Evolutionary conservation across 164 flowering plant species (phyloP).

Genomic region (Liriodendron chinense): DNA sequence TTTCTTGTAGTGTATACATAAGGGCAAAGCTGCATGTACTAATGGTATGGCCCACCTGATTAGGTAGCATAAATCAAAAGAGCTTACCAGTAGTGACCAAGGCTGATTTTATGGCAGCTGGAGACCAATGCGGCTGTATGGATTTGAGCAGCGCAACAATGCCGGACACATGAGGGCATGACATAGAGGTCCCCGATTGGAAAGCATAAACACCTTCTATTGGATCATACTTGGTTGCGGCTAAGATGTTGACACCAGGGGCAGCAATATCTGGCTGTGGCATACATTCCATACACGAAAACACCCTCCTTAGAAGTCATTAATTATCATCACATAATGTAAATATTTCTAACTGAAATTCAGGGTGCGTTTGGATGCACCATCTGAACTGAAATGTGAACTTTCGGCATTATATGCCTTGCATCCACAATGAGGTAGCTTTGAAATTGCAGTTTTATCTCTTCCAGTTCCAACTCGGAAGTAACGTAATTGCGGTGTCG

Average conservation of each 20-base stretch:
- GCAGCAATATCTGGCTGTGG: constrained; percentile 52
- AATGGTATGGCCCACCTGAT: background rate
- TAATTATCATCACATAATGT: too few relatives aligned
- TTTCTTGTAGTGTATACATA: too few relatives aligned
- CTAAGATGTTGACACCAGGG: constrained; percentile 46
- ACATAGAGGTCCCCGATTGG: constrained; percentile 51
- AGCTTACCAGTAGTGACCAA: constrained; percentile 45
- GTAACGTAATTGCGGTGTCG: too few relatives aligned
- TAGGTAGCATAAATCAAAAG: background rate
- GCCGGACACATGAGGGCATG: constrained; percentile 48
- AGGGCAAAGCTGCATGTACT: background rate
- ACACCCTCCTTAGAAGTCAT: too few relatives aligned
- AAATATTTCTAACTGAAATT: too few relatives aligned
- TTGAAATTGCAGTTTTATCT: too few relatives aligned
- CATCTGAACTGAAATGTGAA: too few relatives aligned
- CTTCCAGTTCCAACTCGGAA: too few relatives aligned
- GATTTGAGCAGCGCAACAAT: constrained; percentile 46
- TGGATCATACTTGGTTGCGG: constrained; percentile 21
- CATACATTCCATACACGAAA: background rate
- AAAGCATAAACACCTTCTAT: constrained; percentile 11
- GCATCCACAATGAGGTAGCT: too few relatives aligned
- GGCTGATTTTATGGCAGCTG: constrained; percentile 55
- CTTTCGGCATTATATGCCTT: too few relatives aligned
- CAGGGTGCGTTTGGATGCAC: too few relatives aligned
- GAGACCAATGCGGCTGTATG: constrained; percentile 41